Percentiles rank a stretch among this genome's conserved stretches.
Conservation (phyloP, 1,284 basidiomycete species). For the Thecaphora thlaspeos region DNA sequence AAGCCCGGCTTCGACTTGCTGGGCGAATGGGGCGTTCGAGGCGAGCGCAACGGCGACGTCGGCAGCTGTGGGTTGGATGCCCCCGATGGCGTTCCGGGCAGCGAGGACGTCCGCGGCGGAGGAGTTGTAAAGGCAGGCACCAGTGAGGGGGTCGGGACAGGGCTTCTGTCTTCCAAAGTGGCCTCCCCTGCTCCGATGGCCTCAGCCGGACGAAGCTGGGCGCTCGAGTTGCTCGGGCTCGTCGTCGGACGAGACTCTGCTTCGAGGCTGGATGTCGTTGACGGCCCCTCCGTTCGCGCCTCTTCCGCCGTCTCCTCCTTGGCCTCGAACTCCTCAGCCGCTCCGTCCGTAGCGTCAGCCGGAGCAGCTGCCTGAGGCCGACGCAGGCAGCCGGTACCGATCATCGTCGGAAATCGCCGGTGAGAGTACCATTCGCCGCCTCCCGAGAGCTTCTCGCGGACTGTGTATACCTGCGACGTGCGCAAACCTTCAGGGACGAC, state of each 20-base stretch:
- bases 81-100: slow-evolving; percentile 14
- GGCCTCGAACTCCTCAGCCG: not conserved
- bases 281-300: not conserved
- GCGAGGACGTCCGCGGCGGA: slow-evolving; percentile 21
- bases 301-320: not conserved
- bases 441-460: not conserved
- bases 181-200: too few species aligned
- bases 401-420: slow-evolving; percentile 24
- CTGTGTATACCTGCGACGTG: not conserved
- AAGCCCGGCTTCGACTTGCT: slow-evolving; percentile 18
- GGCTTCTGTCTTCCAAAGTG: too few species aligned
- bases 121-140: not conserved
- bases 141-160: not conserved
- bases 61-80: slow-evolving; percentile 7
- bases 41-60: slow-evolving; percentile 4
- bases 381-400: slow-evolving; percentile 7
- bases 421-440: slow-evolving; percentile 26
- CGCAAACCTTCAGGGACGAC: too few species aligned
- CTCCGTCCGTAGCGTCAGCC: too few species aligned
- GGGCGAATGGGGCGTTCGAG: slow-evolving; percentile 5
- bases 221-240: too few species aligned
- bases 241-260: too few species aligned
- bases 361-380: not conserved
- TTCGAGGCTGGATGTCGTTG: too few species aligned
- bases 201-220: too few species aligned